Evolutionary conservation across 129 eudicot species (phyloP), one percentile per base, ranked within the genome.

Genomic region (Cynara cardunculus): DNA sequence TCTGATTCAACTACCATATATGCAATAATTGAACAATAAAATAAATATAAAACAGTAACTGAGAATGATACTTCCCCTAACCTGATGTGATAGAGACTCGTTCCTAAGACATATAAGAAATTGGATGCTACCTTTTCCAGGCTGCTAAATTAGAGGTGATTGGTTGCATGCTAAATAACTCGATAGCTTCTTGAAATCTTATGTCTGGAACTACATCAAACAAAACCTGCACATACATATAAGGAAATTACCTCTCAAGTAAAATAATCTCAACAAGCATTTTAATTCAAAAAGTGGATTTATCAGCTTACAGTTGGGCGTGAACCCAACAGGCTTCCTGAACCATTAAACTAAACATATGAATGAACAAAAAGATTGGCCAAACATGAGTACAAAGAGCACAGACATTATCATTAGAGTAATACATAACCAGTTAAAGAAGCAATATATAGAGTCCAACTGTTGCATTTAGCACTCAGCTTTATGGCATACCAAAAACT

Each of bases 141-240:
- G 96, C 99, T 75, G 90, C 90, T 65, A 86, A 59, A 86, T 85
- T 90, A 8, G 99, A 95, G 81, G 97, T 85, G 69, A 91, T 95
- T 7, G 97, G 99, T 88, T 95, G 99, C 97, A 95, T 89, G 97
- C 94, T 89, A 79, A 95, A 82, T 78, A 95, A 78, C 84, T 95
- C 94, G 61, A 95, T 81, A 46, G 97, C 97, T 69, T 92, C 99
- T 85, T 90, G 97, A 87, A 86, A 95, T 80, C 90, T 88, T 62
- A 95, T 89, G 87, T 83, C 81, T 68, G 97, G 97, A 76, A 95
- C 99, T 30, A 95, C 92, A 75, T 95, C 99, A 88, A 95, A 95
- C 73, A 95, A 84, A 71, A 95, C 99, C 99, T 95, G 80, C 71
- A 85, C 27, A 67, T 41, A 37, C 53, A 31, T 32, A 39, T 7